A percentile compares a stretch with the other conserved stretches of the same genome.
These are phyloP conservation scores for Syzygium syzygioides DNA, from an alignment of 441 rosid species.

Conservation along the genomic window DNA sequence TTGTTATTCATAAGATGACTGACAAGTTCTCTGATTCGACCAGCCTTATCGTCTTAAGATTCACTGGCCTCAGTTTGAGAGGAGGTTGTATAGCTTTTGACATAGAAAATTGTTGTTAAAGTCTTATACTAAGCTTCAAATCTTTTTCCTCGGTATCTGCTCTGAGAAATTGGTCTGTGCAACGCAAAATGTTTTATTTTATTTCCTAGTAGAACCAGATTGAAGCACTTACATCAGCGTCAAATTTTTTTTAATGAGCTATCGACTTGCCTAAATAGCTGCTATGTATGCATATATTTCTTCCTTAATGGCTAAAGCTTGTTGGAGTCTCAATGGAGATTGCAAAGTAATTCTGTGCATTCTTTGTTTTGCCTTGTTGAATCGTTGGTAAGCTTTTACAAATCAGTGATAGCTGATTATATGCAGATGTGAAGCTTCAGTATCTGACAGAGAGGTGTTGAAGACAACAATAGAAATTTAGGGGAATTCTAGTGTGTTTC, in stretches of 20 bases:
- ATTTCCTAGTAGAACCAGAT: neutral
- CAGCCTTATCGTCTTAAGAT: neutral
- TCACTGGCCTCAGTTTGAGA: neutral
- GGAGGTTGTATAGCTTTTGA: neutral
- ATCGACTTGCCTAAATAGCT: neutral
- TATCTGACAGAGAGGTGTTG: neutral
- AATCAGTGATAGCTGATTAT: neutral
- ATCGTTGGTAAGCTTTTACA: neutral
- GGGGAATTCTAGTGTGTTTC: neutral
- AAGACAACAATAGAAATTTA: neutral
- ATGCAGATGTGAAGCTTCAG: neutral
- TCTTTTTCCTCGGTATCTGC: neutral
- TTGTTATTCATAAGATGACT: slow-evolving; percentile 1
- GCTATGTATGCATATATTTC: neutral
- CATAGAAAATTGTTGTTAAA: neutral
- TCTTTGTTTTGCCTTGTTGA: neutral
- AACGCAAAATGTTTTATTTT: neutral
- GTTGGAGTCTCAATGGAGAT: neutral
- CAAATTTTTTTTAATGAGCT: neutral
- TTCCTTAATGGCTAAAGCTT: neutral
- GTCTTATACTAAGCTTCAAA: neutral
- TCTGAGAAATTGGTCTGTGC: neutral
- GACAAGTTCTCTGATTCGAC: neutral
- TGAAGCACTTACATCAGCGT: neutral
- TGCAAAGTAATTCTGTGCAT: neutral